Evolutionary conservation across 805 yeast species (phyloP).

Genomic region (Candida broadrunensis): DNA sequence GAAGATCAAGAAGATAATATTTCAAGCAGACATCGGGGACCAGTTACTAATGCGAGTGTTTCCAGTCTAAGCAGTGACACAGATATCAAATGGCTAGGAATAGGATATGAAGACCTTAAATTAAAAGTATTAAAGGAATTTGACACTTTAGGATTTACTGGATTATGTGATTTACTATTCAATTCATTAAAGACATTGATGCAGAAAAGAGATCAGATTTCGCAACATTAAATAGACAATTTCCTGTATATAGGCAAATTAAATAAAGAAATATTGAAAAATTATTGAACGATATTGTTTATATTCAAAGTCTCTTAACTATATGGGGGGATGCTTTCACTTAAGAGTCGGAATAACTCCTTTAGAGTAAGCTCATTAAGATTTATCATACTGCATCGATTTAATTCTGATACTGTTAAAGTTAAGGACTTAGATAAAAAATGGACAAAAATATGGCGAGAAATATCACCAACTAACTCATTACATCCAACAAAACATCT

Average conservation of each 20-base stretch:
- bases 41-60: constrained; percentile 46
- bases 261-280: no score
- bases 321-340: no score
- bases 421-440: constrained; percentile 41
- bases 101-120: constrained; percentile 44
- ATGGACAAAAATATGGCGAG: constrained; percentile 51
- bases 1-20: constrained; percentile 40
- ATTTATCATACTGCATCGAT: no score
- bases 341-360: no score
- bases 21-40: constrained; percentile 48
- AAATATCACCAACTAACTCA: constrained; percentile 24
- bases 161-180: constrained; percentile 49
- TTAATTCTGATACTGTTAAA: no score
- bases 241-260: neutral
- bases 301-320: neutral
- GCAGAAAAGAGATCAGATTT: constrained; percentile 8
- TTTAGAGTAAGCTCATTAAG: no score
- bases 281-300: neutral
- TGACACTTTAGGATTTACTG: constrained; percentile 43
- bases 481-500: constrained; percentile 34
- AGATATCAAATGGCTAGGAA: constrained; percentile 35
- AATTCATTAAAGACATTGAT: constrained; percentile 52
- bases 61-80: constrained; percentile 21
- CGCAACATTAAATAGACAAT: neutral
- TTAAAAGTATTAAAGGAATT: constrained; percentile 42